Evolutionary conservation across 2,329 filamentous ascomycete genomes (phyloP), one percentile per base, ranked within the genome.

Genomic region (Ophiostoma quercus): DNA sequence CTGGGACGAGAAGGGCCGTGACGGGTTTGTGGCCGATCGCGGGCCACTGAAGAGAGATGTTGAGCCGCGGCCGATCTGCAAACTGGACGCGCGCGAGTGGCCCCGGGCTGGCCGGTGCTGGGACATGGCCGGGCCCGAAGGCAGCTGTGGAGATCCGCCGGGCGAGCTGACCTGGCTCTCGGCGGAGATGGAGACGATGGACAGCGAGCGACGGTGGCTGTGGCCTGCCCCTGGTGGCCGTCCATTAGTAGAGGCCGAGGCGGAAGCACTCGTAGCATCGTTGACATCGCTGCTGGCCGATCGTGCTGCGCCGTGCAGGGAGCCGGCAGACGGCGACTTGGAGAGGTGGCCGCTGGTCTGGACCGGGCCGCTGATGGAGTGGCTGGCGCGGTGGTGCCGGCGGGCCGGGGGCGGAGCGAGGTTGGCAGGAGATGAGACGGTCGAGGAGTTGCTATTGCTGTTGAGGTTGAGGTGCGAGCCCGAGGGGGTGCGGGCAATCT

Each of bases 21-120:
- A 79, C 4, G 82, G 77, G 25, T 79, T 77, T 1, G 80, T 78
- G 67, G 80, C 80, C 80, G 72, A 66, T 12, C 65, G 65, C 2
- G 65, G 65, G 22, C 65, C 34, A 22, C 37, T 25, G 8, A 57
- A 66, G 25, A 41, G n/a, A 25, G 29, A 19, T 22, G 19, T 60
- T 11, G 16, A 32, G 25, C 25, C 65, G 39, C 65, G 82, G 73
- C 87, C 77, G 74, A 94, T 90, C 77, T 96, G 93, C 71, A 96
- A 80, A 81, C 93, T 97, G 32, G 92, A 87, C 51, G 92, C 92
- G 68, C 93, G 85, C 66, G 84, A 87, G 81, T 97, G 93, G 4
- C 89, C 86, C 74, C 87, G 87, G 22, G 76, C 77, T 25, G 87
- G 84, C 68, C 87, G 84, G 68, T 83, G 43, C 62, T 68, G 57